Base-by-base conservation (phyloP, 2,329 filamentous ascomycete genomes). In the Biscogniauxia mediterranea region DNA sequence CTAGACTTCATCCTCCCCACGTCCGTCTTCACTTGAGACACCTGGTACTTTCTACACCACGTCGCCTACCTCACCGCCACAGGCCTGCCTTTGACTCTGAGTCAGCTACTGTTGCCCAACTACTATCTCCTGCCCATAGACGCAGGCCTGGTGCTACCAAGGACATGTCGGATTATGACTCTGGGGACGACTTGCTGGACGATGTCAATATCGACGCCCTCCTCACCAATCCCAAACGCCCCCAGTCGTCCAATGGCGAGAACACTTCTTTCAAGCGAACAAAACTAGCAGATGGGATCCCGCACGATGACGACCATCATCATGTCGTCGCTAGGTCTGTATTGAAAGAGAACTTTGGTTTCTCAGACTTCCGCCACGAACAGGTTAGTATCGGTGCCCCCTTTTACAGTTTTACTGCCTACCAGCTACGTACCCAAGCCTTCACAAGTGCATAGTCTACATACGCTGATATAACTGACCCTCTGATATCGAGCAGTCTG, bases 351-450 rank as follows among this genome's bases (percentile, higher is more conserved):
- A 76, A 72, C 0, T 82, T 82, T 54, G 77, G 76, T 0, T 74
- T 77, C 56, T 63, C 71, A 0, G 59, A 64, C 7, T 82, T 82
- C 56, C 76, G 79, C 1, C 76, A 81, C 38, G 79, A 82, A 62
- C 80, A 82, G 59, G 66, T 67, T 8, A 46, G 62, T 23, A 20
- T 28, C 52, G 25, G 46, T 26, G 7, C 54, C 8, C 8, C 50
- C 21, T 52, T 17, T 17, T 9, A 2, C 11, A 4, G 2, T 6
- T 32, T 32, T 23, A 23, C 23, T 23, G 23, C 23, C 23, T 38
- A 38, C 32, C 32, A 3, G 32, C 32, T 15, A 23, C 23, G 23
- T 23, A 23, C 23, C 23, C 23, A 23, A 38, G 32, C 32, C 13
- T 38, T 38, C 32, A 15, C 5, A n/a, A 46, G 13, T n/a, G 23